Percentiles rank a stretch among this genome's conserved stretches.
Conservation (phyloP, 495 filamentous ascomycete species). For the Penicillium ucsense region DNA sequence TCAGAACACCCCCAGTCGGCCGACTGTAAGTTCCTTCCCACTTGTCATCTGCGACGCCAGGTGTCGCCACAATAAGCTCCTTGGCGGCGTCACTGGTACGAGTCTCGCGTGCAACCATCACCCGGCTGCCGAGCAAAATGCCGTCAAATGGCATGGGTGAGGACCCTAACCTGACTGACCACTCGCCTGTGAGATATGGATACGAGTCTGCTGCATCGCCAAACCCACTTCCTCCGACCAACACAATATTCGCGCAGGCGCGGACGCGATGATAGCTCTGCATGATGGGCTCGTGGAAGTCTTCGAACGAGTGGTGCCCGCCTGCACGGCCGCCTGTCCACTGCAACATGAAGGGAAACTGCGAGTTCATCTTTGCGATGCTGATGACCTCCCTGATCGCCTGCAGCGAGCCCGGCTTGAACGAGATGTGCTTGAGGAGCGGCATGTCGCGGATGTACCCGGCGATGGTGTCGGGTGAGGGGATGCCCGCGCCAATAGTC, state of each 20-base stretch:
- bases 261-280: slow-evolving; percentile 82
- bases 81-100: slow-evolving; percentile 42
- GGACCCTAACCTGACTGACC: slow-evolving; percentile 78
- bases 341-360: slow-evolving; percentile 82
- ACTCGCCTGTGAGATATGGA: slow-evolving; percentile 80
- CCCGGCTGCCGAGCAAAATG: slow-evolving; percentile 78
- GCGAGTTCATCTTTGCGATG: slow-evolving; percentile 82
- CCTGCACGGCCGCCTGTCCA: slow-evolving; percentile 94
- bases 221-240: slow-evolving; percentile 87
- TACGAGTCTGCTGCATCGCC: slow-evolving; percentile 88
- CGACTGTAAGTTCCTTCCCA: slow-evolving; percentile 24
- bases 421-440: slow-evolving; percentile 76
- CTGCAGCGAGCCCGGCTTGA: slow-evolving; percentile 88
- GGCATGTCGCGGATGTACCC: slow-evolving; percentile 93
- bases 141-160: slow-evolving; percentile 93
- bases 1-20: slow-evolving; percentile 25
- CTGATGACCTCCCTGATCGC: slow-evolving; percentile 86
- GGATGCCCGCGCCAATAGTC: slow-evolving; percentile 89
- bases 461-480: slow-evolving; percentile 85
- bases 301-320: slow-evolving; percentile 90
- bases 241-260: slow-evolving; percentile 71
- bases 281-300: slow-evolving; percentile 90
- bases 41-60: slow-evolving; percentile 16
- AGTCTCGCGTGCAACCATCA: slow-evolving; percentile 53
- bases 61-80: slow-evolving; percentile 28